These are phyloP conservation scores for Scenedesmus sp. DNA, from an alignment of 163 green algal species.

Conservation along the genomic window DNA sequence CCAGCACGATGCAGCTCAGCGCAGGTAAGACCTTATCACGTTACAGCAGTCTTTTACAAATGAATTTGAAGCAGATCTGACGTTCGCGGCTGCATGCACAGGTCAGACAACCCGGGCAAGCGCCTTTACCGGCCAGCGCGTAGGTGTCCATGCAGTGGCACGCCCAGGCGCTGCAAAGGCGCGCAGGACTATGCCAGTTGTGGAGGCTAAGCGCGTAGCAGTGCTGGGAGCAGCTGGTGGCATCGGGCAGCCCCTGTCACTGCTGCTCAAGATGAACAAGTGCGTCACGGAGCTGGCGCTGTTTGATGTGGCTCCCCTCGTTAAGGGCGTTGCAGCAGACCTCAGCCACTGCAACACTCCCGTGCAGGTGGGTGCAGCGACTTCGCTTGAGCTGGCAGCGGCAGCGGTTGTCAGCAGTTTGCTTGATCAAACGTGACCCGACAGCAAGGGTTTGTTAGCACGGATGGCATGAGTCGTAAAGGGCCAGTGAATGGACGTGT, in stretches of 20 bases:
- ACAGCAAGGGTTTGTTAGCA: not conserved
- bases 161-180: conserved; percentile 10
- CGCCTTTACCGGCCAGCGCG: conserved; percentile 1
- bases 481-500: not conserved
- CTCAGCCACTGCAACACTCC: conserved; percentile 95
- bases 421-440: not conserved
- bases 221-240: conserved; percentile 97
- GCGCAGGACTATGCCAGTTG: conserved; percentile 19
- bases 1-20: not conserved
- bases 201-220: conserved; percentile 84
- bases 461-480: not conserved
- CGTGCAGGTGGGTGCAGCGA: conserved; percentile 73
- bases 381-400: not conserved
- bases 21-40: not conserved
- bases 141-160: not conserved
- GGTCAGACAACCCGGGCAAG: not conserved
- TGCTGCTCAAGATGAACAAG: conserved; percentile 97
- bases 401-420: not conserved
- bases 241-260: conserved; percentile 96
- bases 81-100: not conserved
- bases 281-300: conserved; percentile 88
- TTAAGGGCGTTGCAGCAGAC: conserved; percentile 86
- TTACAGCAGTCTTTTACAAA: not conserved
- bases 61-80: not conserved
- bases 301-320: conserved; percentile 94